Conservation (phyloP, 2,329 filamentous ascomycete genomes). For the Aspergillus oerlinghausenensis region DNA sequence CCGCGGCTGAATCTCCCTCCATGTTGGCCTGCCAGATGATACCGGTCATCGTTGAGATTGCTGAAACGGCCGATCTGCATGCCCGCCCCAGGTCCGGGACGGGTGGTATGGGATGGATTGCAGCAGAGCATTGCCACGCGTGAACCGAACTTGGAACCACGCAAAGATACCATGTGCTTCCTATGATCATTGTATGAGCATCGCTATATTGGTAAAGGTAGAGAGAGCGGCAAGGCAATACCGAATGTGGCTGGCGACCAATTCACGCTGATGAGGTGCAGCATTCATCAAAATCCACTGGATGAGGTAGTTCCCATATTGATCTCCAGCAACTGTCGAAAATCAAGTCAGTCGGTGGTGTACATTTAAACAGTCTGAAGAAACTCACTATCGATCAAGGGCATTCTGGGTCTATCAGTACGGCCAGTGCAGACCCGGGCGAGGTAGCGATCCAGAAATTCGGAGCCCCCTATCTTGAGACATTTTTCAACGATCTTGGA, state of each 20-base stretch:
- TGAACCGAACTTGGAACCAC: conserved; percentile 96
- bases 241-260: conserved; percentile 89
- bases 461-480: conserved; percentile 86
- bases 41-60: conserved; percentile 45
- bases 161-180: conserved; percentile 98
- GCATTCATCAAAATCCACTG: conserved; percentile 95
- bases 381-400: conserved; percentile 78
- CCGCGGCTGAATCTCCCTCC: conserved; percentile 32
- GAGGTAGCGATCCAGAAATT: conserved; percentile 89
- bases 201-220: not conserved
- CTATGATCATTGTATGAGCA: conserved; percentile 27
- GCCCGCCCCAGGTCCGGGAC: conserved; percentile 77
- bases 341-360: conserved; percentile 6
- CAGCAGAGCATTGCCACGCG: conserved; percentile 98
- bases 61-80: conserved; percentile 58
- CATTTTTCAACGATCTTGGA: conserved; percentile 99
- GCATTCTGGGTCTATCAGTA: conserved; percentile 86
- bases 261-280: conserved; percentile 79
- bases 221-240: conserved; percentile 17
- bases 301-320: conserved; percentile 97
- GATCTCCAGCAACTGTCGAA: conserved; percentile 74
- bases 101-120: conserved; percentile 84
- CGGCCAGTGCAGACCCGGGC: conserved; percentile 91
- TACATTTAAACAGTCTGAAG: not conserved
- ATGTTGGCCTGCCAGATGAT: conserved; percentile 36